Evolutionary conservation across 1,139 yeast species (phyloP).

Genomic region (Taphrina confusa): DNA sequence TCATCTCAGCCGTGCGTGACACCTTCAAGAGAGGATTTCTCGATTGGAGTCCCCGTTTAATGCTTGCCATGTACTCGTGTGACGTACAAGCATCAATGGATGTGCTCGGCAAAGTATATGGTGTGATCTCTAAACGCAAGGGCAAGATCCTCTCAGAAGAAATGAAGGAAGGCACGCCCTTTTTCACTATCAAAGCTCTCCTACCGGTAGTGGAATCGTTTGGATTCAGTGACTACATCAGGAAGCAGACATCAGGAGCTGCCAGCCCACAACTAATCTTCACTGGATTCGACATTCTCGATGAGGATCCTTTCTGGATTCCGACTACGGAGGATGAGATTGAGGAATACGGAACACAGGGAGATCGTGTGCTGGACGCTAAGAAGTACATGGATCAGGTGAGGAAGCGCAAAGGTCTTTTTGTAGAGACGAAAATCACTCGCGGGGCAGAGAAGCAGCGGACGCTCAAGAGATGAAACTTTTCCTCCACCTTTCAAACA

Average conservation of each 20-base stretch:
- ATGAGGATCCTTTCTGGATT: conserved; percentile 97
- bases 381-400: conserved; percentile 78
- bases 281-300: conserved; percentile 81
- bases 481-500: background rate
- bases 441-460: conserved; percentile 92
- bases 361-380: conserved; percentile 90
- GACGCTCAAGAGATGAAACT: conserved; percentile 56
- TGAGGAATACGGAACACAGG: conserved; percentile 88
- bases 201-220: conserved; percentile 95
- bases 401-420: conserved; percentile 83
- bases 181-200: conserved; percentile 80
- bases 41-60: conserved; percentile 81
- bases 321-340: conserved; percentile 98
- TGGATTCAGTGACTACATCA: conserved; percentile 92
- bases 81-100: conserved; percentile 95
- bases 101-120: conserved; percentile 91
- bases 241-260: conserved; percentile 93
- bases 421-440: conserved; percentile 85
- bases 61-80: conserved; percentile 90
- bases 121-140: conserved; percentile 84
- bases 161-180: conserved; percentile 97
- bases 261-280: conserved; percentile 95
- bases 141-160: conserved; percentile 88
- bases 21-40: conserved; percentile 68
- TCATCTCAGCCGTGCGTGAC: conserved; percentile 73